Conservation (phyloP, 2,329 filamentous ascomycete species). For the Escovopsis weberi region DNA sequence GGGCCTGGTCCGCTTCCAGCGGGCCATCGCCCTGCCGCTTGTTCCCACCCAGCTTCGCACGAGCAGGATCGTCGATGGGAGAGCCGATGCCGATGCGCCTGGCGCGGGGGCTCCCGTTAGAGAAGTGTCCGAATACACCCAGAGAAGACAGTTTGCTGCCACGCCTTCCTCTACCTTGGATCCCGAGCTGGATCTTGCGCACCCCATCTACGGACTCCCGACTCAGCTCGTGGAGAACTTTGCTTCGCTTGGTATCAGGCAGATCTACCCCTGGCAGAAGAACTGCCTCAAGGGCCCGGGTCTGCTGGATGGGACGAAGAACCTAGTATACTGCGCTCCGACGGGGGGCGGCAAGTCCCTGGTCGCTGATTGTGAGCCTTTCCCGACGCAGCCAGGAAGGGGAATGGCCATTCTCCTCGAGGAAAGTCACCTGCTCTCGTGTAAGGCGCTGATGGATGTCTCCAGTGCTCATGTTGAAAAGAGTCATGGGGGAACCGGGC, state of each 20-base stretch:
- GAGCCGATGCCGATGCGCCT: conserved; percentile 9
- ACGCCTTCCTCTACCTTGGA: conserved; percentile 39
- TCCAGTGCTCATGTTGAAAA: conserved; percentile 56
- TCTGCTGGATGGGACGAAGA: conserved; percentile 48
- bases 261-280: conserved; percentile 70
- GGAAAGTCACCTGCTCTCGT: no score
- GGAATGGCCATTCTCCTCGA: no score
- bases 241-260: conserved; percentile 48
- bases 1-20: conserved; percentile 17
- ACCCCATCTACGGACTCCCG: conserved; percentile 50
- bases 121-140: conserved; percentile 38
- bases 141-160: conserved; percentile 34
- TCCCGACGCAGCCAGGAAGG: neutral
- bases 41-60: conserved; percentile 20
- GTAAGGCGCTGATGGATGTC: conserved; percentile 7
- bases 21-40: conserved; percentile 18
- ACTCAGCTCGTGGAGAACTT: conserved; percentile 48
- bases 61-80: conserved; percentile 28
- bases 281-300: conserved; percentile 56
- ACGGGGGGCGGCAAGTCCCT: conserved; percentile 68
- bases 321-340: conserved; percentile 66
- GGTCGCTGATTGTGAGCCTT: conserved; percentile 41
- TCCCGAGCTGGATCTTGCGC: conserved; percentile 44
- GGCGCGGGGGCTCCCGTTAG: neutral
- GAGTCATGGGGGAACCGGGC: conserved; percentile 45